These are phyloP conservation scores for Vachellia collinsii DNA, from an alignment of 306 rosid species.

Conservation along the genomic window DNA sequence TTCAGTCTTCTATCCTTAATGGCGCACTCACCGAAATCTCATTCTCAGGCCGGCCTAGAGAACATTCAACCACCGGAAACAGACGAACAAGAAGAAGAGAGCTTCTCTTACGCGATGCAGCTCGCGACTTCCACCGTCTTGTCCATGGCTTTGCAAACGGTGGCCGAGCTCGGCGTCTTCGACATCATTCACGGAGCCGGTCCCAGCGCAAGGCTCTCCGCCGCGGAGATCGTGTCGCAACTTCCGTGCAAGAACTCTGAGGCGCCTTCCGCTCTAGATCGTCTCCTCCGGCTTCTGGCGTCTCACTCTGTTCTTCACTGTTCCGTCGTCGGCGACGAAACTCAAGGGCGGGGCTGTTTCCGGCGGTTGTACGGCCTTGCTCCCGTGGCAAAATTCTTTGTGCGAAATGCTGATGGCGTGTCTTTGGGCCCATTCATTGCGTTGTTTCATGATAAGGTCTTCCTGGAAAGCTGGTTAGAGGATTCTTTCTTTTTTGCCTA, in stretches of 20 bases:
- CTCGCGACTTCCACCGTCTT: slow-evolving; percentile 24
- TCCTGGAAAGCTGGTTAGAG: slow-evolving; percentile 39
- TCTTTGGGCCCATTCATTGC: slow-evolving; percentile 2
- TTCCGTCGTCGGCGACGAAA: background rate
- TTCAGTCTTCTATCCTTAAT: background rate
- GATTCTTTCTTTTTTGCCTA: background rate
- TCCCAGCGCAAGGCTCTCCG: slow-evolving; percentile 18
- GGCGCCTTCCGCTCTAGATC: slow-evolving; percentile 45
- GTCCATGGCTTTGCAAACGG: slow-evolving; percentile 44
- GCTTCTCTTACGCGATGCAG: slow-evolving; percentile 40
- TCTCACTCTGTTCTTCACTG: slow-evolving; percentile 46
- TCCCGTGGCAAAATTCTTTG: slow-evolving; percentile 35
- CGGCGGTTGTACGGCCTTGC: slow-evolving; percentile 36
- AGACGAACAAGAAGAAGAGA: slow-evolving; percentile 26
- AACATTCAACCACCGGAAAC: background rate
- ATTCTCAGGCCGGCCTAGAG: too few relatives aligned
- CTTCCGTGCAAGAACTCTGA: slow-evolving; percentile 40
- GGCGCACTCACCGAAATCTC: background rate
- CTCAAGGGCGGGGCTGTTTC: background rate
- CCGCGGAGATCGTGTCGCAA: slow-evolving; percentile 34
- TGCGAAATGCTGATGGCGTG: slow-evolving; percentile 31
- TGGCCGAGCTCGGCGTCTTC: slow-evolving; percentile 46
- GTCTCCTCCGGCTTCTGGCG: slow-evolving; percentile 46
- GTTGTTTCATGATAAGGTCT: slow-evolving; percentile 37
- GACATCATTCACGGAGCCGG: slow-evolving; percentile 48